These are phyloP conservation scores for Cladosporium sp. DNA, from an alignment of 2,329 filamentous ascomycete species.

Conservation along the genomic window DNA sequence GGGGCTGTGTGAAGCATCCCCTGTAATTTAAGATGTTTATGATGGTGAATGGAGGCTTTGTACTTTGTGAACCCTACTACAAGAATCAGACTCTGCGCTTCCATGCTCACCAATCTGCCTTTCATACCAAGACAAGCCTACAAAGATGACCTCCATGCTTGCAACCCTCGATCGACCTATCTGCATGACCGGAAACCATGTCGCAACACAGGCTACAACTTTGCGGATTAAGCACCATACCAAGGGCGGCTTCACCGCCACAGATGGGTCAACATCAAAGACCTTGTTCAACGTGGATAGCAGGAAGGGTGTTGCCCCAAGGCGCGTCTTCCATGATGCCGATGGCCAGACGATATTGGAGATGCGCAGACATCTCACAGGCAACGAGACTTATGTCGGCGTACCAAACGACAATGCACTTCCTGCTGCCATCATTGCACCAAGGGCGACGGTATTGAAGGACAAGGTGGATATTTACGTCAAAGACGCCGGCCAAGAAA, in stretches of 20 bases:
- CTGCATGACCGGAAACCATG: background rate
- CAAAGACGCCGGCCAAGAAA: background rate
- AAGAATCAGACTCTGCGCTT: background rate
- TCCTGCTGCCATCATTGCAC: background rate
- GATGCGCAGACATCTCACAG: background rate
- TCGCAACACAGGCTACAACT: background rate
- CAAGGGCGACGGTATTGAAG: background rate
- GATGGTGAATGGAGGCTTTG: background rate
- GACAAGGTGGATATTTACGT: slow-evolving; percentile 7
- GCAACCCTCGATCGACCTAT: background rate
- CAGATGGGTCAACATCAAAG: background rate
- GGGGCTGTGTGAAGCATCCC: background rate
- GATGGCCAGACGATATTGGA: background rate
- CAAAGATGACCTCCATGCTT: slow-evolving; percentile 2
- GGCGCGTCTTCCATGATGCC: background rate
- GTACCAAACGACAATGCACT: background rate
- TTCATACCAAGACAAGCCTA: background rate
- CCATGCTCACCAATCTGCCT: background rate
- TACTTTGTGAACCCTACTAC: background rate
- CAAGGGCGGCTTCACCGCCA: slow-evolving; percentile 8
- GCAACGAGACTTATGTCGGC: slow-evolving; percentile 7
- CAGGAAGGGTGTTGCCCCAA: background rate
- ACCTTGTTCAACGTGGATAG: slow-evolving; percentile 7
- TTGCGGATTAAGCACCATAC: slow-evolving; percentile 1
- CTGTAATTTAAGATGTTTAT: background rate